Evolutionary conservation across 140 eudicot species (phyloP).

Genomic region (Erigeron philadelphicus): DNA sequence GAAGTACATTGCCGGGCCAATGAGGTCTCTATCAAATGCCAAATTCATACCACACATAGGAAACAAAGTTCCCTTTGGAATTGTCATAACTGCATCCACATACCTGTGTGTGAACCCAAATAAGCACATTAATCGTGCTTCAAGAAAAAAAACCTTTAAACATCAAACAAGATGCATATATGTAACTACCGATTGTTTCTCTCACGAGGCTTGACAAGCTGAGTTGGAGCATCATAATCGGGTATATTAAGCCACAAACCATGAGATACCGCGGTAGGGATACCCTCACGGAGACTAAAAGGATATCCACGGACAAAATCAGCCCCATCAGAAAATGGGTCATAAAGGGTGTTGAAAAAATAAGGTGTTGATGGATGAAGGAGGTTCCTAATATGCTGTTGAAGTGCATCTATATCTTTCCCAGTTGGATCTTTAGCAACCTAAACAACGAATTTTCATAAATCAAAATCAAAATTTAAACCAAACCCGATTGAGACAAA

Average conservation of each 20-base stretch:
- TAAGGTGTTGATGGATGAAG: conserved; percentile 73
- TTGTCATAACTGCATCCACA: conserved; percentile 74
- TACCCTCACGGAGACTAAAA: conserved; percentile 86
- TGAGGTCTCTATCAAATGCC: conserved; percentile 66
- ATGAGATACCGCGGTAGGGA: conserved; percentile 81
- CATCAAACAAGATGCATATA: not conserved
- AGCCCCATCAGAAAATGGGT: conserved; percentile 70
- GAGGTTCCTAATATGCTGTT: conserved; percentile 71
- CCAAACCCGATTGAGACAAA: conserved; percentile 1
- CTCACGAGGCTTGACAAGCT: conserved; percentile 86
- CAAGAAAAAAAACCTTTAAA: not conserved
- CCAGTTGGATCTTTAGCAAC: conserved; percentile 86
- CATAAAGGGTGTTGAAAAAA: conserved; percentile 82
- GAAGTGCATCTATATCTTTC: conserved; percentile 65
- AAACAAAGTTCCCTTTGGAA: conserved; percentile 73
- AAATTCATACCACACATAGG: conserved; percentile 95
- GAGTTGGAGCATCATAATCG: conserved; percentile 86
- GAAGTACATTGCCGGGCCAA: conserved; percentile 91
- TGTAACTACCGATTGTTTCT: conserved; percentile 59
- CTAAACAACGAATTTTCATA: conserved; percentile 29
- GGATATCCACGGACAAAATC: conserved; percentile 90
- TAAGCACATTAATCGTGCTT: conserved; percentile 1
- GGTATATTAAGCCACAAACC: conserved; percentile 94
- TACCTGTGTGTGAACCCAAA: conserved; percentile 40
- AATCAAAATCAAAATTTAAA: conserved; percentile 8